Conservation (phyloP, 345 rosid genomes). For the Gossypium longicalyx region DNA sequence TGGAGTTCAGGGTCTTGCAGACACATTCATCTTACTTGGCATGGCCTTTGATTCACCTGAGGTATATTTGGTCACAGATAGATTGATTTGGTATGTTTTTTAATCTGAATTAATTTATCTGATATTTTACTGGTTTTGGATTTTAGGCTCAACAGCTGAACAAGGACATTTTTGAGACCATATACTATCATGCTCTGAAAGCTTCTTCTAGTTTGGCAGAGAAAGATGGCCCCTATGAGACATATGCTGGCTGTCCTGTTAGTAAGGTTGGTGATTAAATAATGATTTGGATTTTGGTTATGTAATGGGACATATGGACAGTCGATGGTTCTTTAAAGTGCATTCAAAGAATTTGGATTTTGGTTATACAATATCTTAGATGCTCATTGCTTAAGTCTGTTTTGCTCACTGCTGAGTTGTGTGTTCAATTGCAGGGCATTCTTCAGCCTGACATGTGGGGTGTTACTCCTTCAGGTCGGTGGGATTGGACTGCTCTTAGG, state of each 20-base stretch:
- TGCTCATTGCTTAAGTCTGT: background rate
- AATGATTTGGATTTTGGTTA: background rate
- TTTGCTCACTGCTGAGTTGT: conserved; percentile 16
- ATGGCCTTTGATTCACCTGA: conserved; percentile 86
- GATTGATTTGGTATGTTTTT: background rate
- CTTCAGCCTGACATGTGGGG: conserved; percentile 98
- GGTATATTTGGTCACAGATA: conserved; percentile 36
- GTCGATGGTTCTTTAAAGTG: background rate
- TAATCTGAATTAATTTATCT: conserved; percentile 15
- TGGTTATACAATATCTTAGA: background rate
- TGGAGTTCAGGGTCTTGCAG: conserved; percentile 97
- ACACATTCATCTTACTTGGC: conserved; percentile 82
- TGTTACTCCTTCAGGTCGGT: conserved; percentile 59
- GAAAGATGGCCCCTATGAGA: conserved; percentile 71
- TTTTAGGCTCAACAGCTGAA: conserved; percentile 81
- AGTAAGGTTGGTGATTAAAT: conserved; percentile 60
- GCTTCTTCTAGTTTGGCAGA: conserved; percentile 68
- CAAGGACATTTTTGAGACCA: conserved; percentile 88
- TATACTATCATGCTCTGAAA: conserved; percentile 78
- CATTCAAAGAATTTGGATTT: background rate
- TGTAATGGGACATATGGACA: background rate
- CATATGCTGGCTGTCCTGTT: conserved; percentile 79
- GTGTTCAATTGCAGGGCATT: conserved; percentile 49
- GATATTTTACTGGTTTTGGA: conserved; percentile 11
- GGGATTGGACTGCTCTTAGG: conserved; percentile 74